Evolutionary conservation across 1,284 basidiomycete species (phyloP), one percentile per base, ranked within the genome.

Genomic region (Ceratobasidium sp.): DNA sequence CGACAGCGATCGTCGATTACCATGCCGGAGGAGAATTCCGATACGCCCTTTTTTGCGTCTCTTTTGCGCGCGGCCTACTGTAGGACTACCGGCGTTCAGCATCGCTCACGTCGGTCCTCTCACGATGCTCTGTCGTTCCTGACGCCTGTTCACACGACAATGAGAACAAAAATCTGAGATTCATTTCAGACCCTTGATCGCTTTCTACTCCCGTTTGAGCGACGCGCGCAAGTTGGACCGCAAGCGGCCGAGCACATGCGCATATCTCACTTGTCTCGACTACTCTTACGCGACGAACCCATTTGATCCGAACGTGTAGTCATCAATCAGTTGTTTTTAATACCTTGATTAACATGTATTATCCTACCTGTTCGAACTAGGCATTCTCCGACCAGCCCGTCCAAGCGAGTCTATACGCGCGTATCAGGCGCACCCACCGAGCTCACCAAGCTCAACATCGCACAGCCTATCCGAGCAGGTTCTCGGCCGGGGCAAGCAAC

Each of bases 131-230:
- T n/a, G 23, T n/a, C 65, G 65, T 53, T 51, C 65, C 45, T 49
- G n/a, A 23, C 33, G 23, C 28, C 47, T 23, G 37, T 49, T 67
- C 65, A 37, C 58, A 61, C 58, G 58, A 20, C 58, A 20, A 35
- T 61, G 31, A 61, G 58, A 35, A 61, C 35, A 61, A 37, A 60
- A 60, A 31, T 60, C 20, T 26, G 33, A 61, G 58, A 61, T 8
- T 39, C 26, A 61, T 61, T 61, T n/a, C 65, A 67, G 65, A 51
- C 65, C 65, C 65, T 67, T 67, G 65, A 67, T 67, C 64, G 26
- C 7, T 11, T 2, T 11, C 37, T 31, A 11, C 28, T n/a, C 65
- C 49, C 26, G 17, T 45, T 45, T 23, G 37, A 33, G 17, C 58
- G 58, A 61, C 47, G 26, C 51, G 23, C 51, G n/a, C n/a, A n/a